A percentile compares a stretch with the other conserved stretches of the same genome.
These are phyloP conservation scores for Colletotrichum costaricense DNA, from an alignment of 2,329 filamentous ascomycete genomes.

Conservation along the genomic window DNA sequence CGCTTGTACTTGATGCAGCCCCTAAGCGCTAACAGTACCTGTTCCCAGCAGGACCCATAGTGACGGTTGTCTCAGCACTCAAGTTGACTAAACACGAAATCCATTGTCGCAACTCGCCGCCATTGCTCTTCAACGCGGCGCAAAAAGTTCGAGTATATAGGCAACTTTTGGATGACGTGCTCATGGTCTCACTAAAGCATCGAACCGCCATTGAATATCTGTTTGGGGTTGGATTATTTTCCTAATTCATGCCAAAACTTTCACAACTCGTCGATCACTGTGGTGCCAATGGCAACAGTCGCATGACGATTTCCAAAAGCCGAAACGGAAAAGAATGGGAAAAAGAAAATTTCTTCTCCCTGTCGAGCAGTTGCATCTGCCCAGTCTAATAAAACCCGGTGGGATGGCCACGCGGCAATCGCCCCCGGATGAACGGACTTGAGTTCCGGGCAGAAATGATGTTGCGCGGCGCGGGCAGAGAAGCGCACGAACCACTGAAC, in stretches of 20 bases:
- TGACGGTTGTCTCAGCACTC: background rate
- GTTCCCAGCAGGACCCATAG: background rate
- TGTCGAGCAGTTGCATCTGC: background rate
- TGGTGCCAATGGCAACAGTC: background rate
- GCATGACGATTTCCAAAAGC: background rate
- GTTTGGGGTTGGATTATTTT: no score
- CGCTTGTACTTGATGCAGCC: background rate
- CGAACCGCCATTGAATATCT: no score
- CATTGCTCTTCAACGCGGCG: background rate
- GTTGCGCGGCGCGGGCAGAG: background rate
- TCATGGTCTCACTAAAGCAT: no score
- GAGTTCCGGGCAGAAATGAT: no score
- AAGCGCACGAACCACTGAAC: background rate
- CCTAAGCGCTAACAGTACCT: background rate
- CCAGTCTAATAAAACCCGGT: background rate
- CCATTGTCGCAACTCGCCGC: background rate
- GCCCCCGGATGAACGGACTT: no score
- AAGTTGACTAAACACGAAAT: background rate
- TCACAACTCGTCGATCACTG: no score
- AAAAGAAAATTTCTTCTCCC: background rate
- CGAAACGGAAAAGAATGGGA: background rate
- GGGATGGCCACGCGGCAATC: background rate
- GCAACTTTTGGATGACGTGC: no score
- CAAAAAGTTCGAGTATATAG: no score
- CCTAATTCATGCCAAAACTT: no score